Percentiles rank a stretch among this genome's conserved stretches.
These are phyloP conservation scores for Ogataea kodamae DNA, from an alignment of 805 yeast genomes.

Conservation along the genomic window DNA sequence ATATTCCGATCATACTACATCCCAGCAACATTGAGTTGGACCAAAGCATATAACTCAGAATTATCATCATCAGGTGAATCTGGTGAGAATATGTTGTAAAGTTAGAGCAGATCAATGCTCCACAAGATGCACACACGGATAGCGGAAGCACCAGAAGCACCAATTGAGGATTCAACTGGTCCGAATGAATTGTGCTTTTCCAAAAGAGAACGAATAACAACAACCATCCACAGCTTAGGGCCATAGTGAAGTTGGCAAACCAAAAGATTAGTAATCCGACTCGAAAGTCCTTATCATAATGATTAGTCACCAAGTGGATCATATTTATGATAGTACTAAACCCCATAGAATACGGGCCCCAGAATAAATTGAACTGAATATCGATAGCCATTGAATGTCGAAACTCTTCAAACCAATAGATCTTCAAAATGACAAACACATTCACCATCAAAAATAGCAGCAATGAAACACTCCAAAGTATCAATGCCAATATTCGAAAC, in stretches of 20 bases:
- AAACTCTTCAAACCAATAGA: conserved; percentile 28
- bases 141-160: conserved; percentile 75
- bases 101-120: conserved; percentile 47
- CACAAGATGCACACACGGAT: conserved; percentile 67
- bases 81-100: conserved; percentile 36
- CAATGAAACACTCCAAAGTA: conserved; percentile 51
- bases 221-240: conserved; percentile 57
- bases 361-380: conserved; percentile 51
- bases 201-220: conserved; percentile 47
- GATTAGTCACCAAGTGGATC: conserved; percentile 40
- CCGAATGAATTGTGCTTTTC: conserved; percentile 33
- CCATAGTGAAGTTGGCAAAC: conserved; percentile 60
- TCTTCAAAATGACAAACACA: conserved; percentile 35
- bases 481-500: conserved; percentile 23
- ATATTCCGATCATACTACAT: conserved; percentile 50
- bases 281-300: conserved; percentile 29
- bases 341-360: conserved; percentile 86
- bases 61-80: conserved; percentile 49
- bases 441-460: conserved; percentile 42
- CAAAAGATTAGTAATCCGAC: conserved; percentile 52
- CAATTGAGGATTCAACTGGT: conserved; percentile 49
- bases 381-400: conserved; percentile 33
- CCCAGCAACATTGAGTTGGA: conserved; percentile 65
- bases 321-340: conserved; percentile 59
- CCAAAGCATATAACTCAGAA: conserved; percentile 60